Conservation (phyloP, 2,329 filamentous ascomycete species). For the Blumeria graminis region DNA sequence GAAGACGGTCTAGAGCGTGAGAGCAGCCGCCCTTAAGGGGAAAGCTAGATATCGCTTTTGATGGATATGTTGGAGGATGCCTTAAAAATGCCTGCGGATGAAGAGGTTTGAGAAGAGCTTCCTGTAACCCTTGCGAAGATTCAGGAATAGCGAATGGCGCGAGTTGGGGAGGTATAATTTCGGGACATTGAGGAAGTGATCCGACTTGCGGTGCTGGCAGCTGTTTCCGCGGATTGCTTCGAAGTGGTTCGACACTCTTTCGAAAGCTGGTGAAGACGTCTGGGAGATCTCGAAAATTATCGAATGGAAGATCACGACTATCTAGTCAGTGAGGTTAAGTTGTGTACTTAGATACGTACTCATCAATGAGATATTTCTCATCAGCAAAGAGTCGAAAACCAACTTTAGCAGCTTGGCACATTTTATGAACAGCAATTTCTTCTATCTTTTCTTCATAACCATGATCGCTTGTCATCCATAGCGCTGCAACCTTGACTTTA, state of each 20-base stretch:
- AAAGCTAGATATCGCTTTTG: conserved; percentile 31
- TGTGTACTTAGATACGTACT: conserved; percentile 28
- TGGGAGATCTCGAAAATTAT: conserved; percentile 33
- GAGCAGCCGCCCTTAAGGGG: conserved; percentile 46
- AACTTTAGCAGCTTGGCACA: conserved; percentile 27
- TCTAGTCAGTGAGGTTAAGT: neutral
- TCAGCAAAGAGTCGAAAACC: conserved; percentile 44
- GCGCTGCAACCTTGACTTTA: conserved; percentile 25
- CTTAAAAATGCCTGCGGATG: conserved; percentile 22
- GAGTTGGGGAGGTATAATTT: conserved; percentile 30
- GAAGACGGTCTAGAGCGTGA: conserved; percentile 30
- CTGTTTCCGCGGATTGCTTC: conserved; percentile 33
- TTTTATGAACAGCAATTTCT: conserved; percentile 27
- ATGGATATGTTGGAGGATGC: conserved; percentile 27
- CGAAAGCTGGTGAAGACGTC: conserved; percentile 56
- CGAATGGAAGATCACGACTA: conserved; percentile 41
- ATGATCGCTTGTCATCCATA: conserved; percentile 55
- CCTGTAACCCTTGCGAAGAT: conserved; percentile 26
- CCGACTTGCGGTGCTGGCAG: conserved; percentile 26
- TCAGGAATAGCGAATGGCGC: conserved; percentile 39
- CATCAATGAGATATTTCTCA: conserved; percentile 58
- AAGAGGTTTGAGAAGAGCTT: conserved; percentile 33
- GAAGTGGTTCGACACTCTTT: conserved; percentile 47
- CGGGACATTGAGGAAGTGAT: conserved; percentile 32
- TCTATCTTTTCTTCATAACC: conserved; percentile 44